A percentile compares a stretch with the other conserved stretches of the same genome.
Conservation (phyloP, 768 basidiomycete genomes). For the Macrolepiota fuliginosa region DNA sequence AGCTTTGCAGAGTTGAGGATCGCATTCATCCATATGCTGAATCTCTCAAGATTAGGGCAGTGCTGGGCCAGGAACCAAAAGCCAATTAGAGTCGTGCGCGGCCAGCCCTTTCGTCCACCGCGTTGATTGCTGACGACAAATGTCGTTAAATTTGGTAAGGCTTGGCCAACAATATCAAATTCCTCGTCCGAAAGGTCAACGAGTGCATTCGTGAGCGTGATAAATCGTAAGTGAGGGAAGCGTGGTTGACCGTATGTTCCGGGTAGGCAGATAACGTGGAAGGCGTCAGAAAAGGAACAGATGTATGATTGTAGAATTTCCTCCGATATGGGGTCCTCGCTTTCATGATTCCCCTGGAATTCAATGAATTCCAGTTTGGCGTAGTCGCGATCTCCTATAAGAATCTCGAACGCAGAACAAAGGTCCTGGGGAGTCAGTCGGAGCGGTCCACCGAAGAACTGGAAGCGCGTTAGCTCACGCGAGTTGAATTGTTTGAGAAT, state of each 20-base stretch:
- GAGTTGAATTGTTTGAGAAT: not conserved
- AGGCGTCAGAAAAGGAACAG: not conserved
- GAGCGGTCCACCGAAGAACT: not conserved
- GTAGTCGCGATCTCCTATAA: not conserved
- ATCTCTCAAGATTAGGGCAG: not conserved
- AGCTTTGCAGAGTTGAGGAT: not conserved
- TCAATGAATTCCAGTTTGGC: not conserved
- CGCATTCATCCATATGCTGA: slow-evolving; percentile 5
- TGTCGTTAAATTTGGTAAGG: not conserved
- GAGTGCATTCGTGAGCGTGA: not conserved
- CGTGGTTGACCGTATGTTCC: not conserved
- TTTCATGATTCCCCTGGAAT: not conserved
- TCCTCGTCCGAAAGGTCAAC: not conserved
- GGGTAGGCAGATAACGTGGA: not conserved
- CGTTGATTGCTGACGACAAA: not conserved
- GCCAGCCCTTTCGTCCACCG: not conserved
- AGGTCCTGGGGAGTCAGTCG: not conserved
- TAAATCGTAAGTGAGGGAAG: not conserved
- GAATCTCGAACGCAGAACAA: not conserved
- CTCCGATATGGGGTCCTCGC: not conserved
- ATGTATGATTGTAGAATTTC: not conserved
- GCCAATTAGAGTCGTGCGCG: not conserved
- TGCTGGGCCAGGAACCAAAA: slow-evolving; percentile 3
- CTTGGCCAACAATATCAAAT: not conserved
- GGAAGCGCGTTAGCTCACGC: not conserved